phyloP scores from a whole-genome alignment of 257 asterid genomes.

The Solanum peruvianum region DNA sequence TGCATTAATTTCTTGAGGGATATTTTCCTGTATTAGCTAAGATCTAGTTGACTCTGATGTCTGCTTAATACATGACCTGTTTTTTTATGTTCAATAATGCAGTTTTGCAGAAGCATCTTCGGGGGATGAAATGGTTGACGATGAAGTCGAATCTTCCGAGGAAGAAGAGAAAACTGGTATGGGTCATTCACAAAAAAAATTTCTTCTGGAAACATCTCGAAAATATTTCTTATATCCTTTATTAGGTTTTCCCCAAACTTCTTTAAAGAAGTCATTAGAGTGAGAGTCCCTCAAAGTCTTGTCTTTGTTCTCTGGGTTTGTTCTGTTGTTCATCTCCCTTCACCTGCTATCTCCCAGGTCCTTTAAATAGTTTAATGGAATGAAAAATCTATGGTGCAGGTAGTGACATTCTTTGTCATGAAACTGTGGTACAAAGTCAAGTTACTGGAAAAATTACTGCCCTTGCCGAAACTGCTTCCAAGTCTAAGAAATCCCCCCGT shows the following conservation, averaged over 20 bases:
- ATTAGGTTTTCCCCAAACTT: not conserved
- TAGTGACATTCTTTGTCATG: conserved; percentile 25
- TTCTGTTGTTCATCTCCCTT: conserved; percentile 3
- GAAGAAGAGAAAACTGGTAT: conserved; percentile 30
- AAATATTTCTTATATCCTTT: not conserved
- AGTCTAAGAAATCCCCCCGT: conserved; percentile 25
- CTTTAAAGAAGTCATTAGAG: not conserved
- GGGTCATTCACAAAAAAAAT: conserved; percentile 2
- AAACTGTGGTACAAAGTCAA: conserved; percentile 19
- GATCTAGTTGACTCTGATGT: not conserved
- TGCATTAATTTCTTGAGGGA: not conserved
- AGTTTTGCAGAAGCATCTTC: conserved; percentile 67
- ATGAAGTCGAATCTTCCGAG: conserved; percentile 29
- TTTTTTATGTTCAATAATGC: not conserved
- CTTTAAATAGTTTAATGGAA: conserved; percentile 35
- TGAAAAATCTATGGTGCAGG: conserved; percentile 18
- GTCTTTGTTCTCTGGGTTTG: not conserved
- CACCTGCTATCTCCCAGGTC: conserved; percentile 16
- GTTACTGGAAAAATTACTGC: conserved; percentile 19
- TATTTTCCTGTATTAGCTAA: not conserved
- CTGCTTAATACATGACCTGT: not conserved
- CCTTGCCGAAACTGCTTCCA: conserved; percentile 15
- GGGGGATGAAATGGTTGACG: conserved; percentile 41
- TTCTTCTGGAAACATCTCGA: conserved; percentile 23
- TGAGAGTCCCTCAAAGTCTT: not conserved